phyloP scores from a whole-genome alignment of 805 yeast species.

The Spathaspora sp. region DNA sequence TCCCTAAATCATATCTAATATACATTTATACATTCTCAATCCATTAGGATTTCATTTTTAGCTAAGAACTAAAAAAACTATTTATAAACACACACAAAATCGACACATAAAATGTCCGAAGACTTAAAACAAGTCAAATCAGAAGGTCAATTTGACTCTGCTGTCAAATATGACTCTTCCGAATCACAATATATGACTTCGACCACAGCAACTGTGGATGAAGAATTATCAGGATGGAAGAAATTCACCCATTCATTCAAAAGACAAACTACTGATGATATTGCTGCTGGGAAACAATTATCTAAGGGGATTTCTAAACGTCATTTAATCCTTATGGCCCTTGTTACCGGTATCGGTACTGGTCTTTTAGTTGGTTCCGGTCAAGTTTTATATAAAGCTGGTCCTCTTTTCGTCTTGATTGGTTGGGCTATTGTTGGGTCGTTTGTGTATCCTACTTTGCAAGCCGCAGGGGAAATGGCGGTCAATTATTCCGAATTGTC shows the following conservation, averaged over 20 bases:
- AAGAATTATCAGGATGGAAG: conserved; percentile 4
- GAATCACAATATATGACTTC: conserved; percentile 2
- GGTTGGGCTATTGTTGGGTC: conserved; percentile 34
- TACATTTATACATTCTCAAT: neutral
- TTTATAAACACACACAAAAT: neutral
- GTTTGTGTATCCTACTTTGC: conserved; percentile 35
- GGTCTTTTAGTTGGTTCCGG: conserved; percentile 43
- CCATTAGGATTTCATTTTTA: neutral
- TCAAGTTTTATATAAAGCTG: conserved; percentile 30
- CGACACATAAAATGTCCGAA: neutral
- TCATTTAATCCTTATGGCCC: conserved; percentile 34
- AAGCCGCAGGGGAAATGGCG: conserved; percentile 49
- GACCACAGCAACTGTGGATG: neutral
- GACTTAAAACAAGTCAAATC: neutral
- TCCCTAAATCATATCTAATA: neutral
- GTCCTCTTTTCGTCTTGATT: conserved; percentile 30
- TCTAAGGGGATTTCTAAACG: conserved; percentile 35
- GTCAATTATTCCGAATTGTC: conserved; percentile 53
- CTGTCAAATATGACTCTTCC: neutral
- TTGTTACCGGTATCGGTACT: conserved; percentile 39
- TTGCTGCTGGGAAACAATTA: conserved; percentile 21
- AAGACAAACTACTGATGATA: conserved; percentile 11
- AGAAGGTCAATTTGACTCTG: neutral
- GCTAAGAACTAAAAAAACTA: neutral
- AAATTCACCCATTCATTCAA: conserved; percentile 28